phyloP scores from a whole-genome alignment of 106 monocot genomes.

The Hemerocallis citrina region DNA sequence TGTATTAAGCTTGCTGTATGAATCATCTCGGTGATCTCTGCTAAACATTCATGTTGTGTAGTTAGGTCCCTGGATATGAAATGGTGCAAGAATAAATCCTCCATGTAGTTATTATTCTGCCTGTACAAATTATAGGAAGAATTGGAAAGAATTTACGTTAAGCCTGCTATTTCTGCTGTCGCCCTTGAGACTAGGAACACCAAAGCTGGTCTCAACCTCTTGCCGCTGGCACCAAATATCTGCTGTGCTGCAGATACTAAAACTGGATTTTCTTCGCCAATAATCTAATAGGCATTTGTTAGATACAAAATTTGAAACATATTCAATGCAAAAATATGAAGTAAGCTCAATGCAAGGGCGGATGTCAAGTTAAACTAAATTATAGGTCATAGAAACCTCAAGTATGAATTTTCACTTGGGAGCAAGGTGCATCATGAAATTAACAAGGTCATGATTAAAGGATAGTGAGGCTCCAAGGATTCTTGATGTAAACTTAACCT shows the following conservation, averaged over 20 bases:
- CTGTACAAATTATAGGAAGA: background rate
- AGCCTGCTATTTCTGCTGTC: slow-evolving; percentile 51
- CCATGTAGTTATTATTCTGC: background rate
- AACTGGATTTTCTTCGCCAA: slow-evolving; percentile 91
- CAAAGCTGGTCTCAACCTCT: slow-evolving; percentile 77
- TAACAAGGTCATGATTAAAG: no score
- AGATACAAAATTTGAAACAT: no score
- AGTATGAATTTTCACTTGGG: no score
- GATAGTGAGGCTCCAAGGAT: no score
- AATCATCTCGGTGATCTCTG: slow-evolving; percentile 95
- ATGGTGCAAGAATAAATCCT: slow-evolving; percentile 10
- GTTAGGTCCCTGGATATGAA: slow-evolving; percentile 58
- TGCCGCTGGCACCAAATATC: slow-evolving; percentile 90
- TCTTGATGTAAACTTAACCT: no score
- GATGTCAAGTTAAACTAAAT: no score
- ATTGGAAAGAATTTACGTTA: slow-evolving; percentile 39
- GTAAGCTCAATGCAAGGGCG: no score
- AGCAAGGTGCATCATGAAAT: no score
- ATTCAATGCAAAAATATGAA: no score
- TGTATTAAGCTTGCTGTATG: slow-evolving; percentile 98
- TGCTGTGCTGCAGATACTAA: slow-evolving; percentile 83
- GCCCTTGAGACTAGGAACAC: slow-evolving; percentile 87
- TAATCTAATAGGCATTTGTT: slow-evolving; percentile 43
- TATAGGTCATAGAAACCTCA: no score
- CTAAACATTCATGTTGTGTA: slow-evolving; percentile 59